Evolutionary conservation across 1,284 basidiomycete genomes (phyloP).

Genomic region (Singerocomus rubriflavus): DNA sequence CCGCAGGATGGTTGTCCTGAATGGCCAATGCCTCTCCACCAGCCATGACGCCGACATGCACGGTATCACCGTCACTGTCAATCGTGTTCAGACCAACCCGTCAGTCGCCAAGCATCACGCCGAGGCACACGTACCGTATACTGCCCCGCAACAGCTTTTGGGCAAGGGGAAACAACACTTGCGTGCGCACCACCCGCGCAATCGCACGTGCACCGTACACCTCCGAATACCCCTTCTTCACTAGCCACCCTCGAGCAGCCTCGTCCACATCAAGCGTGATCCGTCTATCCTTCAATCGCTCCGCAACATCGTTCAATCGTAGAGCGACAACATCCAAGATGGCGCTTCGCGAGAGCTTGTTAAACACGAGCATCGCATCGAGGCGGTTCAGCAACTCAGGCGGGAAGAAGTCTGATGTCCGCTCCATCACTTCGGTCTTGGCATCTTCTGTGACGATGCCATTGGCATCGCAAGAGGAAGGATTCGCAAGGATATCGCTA

Average conservation of each 20-base stretch:
- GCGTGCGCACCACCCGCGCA: constrained; percentile 72
- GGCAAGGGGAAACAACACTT: constrained; percentile 77
- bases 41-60: constrained; percentile 20
- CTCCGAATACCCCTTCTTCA: constrained; percentile 79
- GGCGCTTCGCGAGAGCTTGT: constrained; percentile 74
- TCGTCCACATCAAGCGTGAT: constrained; percentile 74
- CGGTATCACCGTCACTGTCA: constrained; percentile 35
- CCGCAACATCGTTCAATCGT: constrained; percentile 72
- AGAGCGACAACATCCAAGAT: constrained; percentile 79
- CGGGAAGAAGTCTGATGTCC: constrained; percentile 78
- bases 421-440: constrained; percentile 67
- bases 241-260: constrained; percentile 70
- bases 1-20: constrained; percentile 33
- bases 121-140: constrained; percentile 51
- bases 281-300: constrained; percentile 58
- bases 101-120: not conserved
- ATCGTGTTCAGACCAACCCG: not conserved
- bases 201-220: constrained; percentile 86
- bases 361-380: constrained; percentile 87
- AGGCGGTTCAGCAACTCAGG: constrained; percentile 90
- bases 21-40: constrained; percentile 26
- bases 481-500: constrained; percentile 73
- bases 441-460: constrained; percentile 69
- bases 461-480: constrained; percentile 58
- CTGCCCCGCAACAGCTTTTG: constrained; percentile 72